A percentile compares a stretch with the other conserved stretches of the same genome.
Conservation (phyloP, 2,329 filamentous ascomycete genomes). For the Calonectria montana region DNA sequence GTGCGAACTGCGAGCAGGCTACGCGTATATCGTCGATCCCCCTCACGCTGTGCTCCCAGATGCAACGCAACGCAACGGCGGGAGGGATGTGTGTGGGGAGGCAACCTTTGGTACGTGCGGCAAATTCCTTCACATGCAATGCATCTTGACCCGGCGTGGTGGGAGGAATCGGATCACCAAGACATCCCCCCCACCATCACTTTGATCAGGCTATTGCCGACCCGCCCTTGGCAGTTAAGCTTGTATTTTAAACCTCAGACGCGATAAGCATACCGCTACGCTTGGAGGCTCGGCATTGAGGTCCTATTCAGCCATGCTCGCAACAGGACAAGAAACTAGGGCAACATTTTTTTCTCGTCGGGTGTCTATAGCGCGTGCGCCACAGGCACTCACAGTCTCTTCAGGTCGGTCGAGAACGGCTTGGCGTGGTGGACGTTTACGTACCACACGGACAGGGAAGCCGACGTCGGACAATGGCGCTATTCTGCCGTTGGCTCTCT, state of each 20-base stretch:
- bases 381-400: not conserved
- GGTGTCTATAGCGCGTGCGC: not conserved
- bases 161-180: not conserved
- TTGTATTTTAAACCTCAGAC: slow-evolving; percentile 2
- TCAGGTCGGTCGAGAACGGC: not conserved
- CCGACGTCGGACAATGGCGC: not conserved
- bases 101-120: not conserved
- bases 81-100: not conserved
- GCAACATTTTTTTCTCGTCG: not conserved
- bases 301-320: not conserved
- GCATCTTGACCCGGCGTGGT: not conserved
- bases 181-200: not conserved
- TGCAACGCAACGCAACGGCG: not conserved
- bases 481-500: not conserved
- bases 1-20: not conserved
- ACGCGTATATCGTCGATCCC: not conserved
- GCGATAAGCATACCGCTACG: slow-evolving; percentile 2
- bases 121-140: not conserved
- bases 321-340: not conserved
- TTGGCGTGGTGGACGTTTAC: not conserved
- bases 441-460: not conserved
- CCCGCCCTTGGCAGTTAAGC: slow-evolving; percentile 7
- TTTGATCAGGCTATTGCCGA: not conserved
- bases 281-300: not conserved
- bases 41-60: not conserved